Conservation (phyloP, 805 yeast genomes). For the Peterozyma toletana region DNA sequence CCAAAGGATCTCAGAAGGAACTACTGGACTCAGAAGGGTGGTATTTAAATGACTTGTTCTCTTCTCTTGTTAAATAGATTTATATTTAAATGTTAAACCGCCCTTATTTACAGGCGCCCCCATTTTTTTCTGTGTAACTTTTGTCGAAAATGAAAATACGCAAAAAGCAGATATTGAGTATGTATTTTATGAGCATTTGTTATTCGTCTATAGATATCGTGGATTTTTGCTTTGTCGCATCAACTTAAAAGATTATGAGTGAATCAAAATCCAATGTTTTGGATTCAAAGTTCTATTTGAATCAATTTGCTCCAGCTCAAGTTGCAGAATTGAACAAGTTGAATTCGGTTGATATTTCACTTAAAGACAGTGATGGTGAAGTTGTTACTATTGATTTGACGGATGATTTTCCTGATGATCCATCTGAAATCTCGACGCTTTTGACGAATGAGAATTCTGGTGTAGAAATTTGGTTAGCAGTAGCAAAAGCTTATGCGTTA, state of each 20-base stretch:
- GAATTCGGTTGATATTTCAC: slow-evolving; percentile 56
- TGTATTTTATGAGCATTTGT: too few species aligned
- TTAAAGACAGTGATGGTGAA: slow-evolving; percentile 70
- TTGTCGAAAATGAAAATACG: too few species aligned
- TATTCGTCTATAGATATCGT: too few species aligned
- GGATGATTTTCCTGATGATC: slow-evolving; percentile 79
- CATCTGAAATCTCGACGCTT: slow-evolving; percentile 71
- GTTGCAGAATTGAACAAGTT: slow-evolving; percentile 14
- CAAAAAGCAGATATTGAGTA: too few species aligned
- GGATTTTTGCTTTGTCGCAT: too few species aligned
- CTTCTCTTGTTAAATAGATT: too few species aligned
- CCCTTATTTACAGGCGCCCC: too few species aligned
- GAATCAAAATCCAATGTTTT: not conserved
- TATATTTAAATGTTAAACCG: too few species aligned
- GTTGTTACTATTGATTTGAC: slow-evolving; percentile 75
- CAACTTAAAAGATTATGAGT: too few species aligned
- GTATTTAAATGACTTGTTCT: not conserved
- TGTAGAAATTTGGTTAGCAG: slow-evolving; percentile 74
- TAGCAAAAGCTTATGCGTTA: slow-evolving; percentile 75
- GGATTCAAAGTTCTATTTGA: not conserved
- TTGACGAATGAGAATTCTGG: slow-evolving; percentile 76
- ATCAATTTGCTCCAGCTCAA: not conserved
- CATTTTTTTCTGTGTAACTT: too few species aligned
- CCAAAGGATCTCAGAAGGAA: slow-evolving; percentile 3
- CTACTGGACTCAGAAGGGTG: slow-evolving; percentile 9